Evolutionary conservation across 2,329 filamentous ascomycete species (phyloP).

Genomic region (Metarhizium humberi): DNA sequence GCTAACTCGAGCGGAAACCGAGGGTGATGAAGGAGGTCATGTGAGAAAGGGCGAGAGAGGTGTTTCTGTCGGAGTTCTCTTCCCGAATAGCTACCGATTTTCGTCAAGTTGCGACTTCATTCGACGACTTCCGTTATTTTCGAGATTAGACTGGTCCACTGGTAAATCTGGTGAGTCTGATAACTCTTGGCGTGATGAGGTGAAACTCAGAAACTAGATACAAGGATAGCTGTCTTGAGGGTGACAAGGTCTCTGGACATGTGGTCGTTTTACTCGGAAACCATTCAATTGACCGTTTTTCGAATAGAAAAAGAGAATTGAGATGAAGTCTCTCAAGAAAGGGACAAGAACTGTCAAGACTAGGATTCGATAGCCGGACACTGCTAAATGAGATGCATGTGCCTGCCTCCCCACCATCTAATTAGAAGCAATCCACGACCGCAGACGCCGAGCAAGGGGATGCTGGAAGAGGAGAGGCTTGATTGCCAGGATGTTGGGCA

Average conservation of each 20-base stretch:
- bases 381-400: constrained; percentile 1
- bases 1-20: neutral
- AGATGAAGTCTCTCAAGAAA: neutral
- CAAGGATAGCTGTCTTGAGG: neutral
- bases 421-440: constrained; percentile 14
- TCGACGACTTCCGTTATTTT: neutral
- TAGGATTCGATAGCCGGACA: neutral
- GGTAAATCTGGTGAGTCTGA: neutral
- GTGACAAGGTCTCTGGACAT: neutral
- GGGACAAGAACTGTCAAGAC: neutral
- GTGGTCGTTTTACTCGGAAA: neutral
- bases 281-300: neutral
- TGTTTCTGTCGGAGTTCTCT: neutral
- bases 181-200: neutral
- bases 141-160: neutral
- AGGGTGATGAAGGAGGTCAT: neutral
- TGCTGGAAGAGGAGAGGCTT: neutral
- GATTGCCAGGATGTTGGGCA: neutral
- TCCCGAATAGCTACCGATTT: neutral
- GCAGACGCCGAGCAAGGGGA: constrained; percentile 11
- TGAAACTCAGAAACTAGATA: neutral
- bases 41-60: neutral
- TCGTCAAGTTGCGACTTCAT: neutral
- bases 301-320: neutral
- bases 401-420: constrained; percentile 10